Evolutionary conservation across 2,329 filamentous ascomycete species (phyloP), one percentile per base, ranked within the genome.

Genomic region (Lecanoromycetidae sp.): DNA sequence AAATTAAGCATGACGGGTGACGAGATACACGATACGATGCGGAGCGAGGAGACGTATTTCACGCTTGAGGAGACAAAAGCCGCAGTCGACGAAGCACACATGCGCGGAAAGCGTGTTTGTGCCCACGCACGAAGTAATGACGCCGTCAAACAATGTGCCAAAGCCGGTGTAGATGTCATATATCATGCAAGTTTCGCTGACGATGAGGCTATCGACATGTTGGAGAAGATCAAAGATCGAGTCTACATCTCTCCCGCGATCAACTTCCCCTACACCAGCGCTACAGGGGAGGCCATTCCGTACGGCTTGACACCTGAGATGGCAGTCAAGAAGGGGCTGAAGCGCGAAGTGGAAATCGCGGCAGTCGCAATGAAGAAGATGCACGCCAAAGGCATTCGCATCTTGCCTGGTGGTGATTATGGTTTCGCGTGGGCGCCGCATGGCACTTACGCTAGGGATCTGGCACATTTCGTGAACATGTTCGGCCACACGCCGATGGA

Each of bases 401-500:
- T 40, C 37, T n/a, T 40, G 37, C 37, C 37, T 9, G 22, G 38
- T 13, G 38, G 38, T 2, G 38, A 41, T 25, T 27, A 41, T 15
- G 38, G 38, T 13, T 41, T 41, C 22, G 38, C 38, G 12, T 41
- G 38, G 38, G 38, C 38, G 4, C 38, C 38, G 22, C 22, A 41
- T 25, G 38, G 38, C 3, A 41, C 38, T n/a, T 41, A 41, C 22
- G 38, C 38, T 5, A 20, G 38, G 12, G 38, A 41, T 15, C 38
- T 41, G 23, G 27, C 38, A 9, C 38, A 41, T 10, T 41, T 27
- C 22, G 38, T 41, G 22, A 41, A 41, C 38, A 41, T 41, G 38
- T 41, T 41, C 38, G 38, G 38, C 9, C 17, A 27, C 38, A 41
- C 38, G 23, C 38, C 38, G 10, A 41, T 41, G 38, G 38, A 41